phyloP scores from a whole-genome alignment of 1,139 yeast species.

The Suhomyces bolitotheri region DNA sequence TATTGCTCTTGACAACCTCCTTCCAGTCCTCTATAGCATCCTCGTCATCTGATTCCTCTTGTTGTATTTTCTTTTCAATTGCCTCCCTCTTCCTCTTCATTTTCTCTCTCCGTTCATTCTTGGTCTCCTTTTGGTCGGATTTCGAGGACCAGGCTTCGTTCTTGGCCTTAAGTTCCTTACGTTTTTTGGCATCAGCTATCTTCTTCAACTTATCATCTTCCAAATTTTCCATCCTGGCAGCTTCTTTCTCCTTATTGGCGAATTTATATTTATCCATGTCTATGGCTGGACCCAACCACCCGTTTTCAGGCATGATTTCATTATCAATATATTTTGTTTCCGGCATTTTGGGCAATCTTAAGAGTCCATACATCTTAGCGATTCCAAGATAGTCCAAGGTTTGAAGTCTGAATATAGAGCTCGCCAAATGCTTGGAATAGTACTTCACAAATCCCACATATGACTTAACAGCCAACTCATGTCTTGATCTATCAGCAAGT shows the following conservation, averaged over 20 bases:
- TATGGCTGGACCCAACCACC: constrained; percentile 66
- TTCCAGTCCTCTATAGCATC: constrained; percentile 82
- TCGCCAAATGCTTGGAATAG: constrained; percentile 87
- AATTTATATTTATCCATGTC: constrained; percentile 70
- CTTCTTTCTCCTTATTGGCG: constrained; percentile 64
- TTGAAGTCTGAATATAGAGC: constrained; percentile 79
- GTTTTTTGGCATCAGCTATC: constrained; percentile 47
- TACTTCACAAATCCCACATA: constrained; percentile 83
- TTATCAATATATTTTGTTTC: constrained; percentile 61
- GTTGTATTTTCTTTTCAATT: constrained; percentile 55
- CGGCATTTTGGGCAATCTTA: constrained; percentile 93
- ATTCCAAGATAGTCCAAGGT: constrained; percentile 69
- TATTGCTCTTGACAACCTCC: constrained; percentile 66
- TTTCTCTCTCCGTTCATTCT: constrained; percentile 62
- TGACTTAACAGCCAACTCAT: constrained; percentile 75
- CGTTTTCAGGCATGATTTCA: constrained; percentile 56
- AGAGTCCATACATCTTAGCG: constrained; percentile 76
- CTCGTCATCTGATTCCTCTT: constrained; percentile 51
- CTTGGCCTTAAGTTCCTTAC: constrained; percentile 50
- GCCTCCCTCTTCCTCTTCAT: constrained; percentile 64
- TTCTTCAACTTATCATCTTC: constrained; percentile 47
- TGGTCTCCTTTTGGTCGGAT: constrained; percentile 60
- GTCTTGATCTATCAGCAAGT: constrained; percentile 70
- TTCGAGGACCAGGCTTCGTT: constrained; percentile 84
- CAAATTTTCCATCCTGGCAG: constrained; percentile 57